These are phyloP conservation scores for Exidia glandulosa DNA, from an alignment of 768 basidiomycete species.

Conservation along the genomic window DNA sequence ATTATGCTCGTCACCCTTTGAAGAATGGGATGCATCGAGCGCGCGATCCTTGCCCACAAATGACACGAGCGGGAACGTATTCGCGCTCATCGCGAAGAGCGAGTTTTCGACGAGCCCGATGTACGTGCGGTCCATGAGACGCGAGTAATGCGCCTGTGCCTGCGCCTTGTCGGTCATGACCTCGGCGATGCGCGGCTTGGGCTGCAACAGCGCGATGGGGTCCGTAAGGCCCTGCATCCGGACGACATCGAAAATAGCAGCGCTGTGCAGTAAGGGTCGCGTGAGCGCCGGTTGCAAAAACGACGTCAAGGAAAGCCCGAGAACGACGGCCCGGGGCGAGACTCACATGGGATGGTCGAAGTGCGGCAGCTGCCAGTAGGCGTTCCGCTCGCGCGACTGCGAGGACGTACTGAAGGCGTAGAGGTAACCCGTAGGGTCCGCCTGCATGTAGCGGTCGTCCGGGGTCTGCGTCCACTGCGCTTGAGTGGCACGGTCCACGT, in stretches of 20 bases:
- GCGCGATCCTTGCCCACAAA: slow-evolving; percentile 26
- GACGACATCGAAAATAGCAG: slow-evolving; percentile 74
- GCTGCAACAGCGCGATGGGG: slow-evolving; percentile 81
- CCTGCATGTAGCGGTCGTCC: slow-evolving; percentile 73
- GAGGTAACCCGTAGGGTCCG: slow-evolving; percentile 67
- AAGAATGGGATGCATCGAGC: background rate
- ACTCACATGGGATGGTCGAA: slow-evolving; percentile 63
- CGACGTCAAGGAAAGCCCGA: background rate
- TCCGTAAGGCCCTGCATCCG: slow-evolving; percentile 32
- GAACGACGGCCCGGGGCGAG: background rate
- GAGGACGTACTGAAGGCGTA: slow-evolving; percentile 44
- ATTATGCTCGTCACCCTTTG: background rate
- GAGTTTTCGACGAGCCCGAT: slow-evolving; percentile 71
- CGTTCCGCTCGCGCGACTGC: slow-evolving; percentile 5
- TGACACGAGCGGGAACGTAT: slow-evolving; percentile 70
- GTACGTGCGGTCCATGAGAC: slow-evolving; percentile 57
- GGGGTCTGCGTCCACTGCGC: slow-evolving; percentile 61
- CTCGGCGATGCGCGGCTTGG: slow-evolving; percentile 63
- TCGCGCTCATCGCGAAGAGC: slow-evolving; percentile 78
- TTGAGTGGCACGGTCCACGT: slow-evolving; percentile 66
- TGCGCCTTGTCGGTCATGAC: slow-evolving; percentile 37
- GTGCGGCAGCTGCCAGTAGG: slow-evolving; percentile 8
- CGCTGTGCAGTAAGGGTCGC: slow-evolving; percentile 32
- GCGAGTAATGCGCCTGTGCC: slow-evolving; percentile 13
- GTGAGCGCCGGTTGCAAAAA: slow-evolving; percentile 1